Evolutionary conservation across 495 filamentous ascomycete genomes (phyloP).

Genomic region (Cercophora samala): DNA sequence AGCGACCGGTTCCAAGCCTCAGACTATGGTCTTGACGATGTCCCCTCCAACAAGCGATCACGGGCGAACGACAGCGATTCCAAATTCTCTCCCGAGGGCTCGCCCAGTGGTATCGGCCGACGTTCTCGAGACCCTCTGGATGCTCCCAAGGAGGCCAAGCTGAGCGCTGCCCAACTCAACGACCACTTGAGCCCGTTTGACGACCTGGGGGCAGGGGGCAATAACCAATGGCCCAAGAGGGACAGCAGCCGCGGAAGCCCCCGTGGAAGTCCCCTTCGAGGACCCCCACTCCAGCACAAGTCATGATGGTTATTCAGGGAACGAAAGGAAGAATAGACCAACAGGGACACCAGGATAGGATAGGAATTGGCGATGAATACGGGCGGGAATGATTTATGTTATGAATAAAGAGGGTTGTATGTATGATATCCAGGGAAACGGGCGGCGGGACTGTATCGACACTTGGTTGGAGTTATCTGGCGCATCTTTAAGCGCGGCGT

Average conservation of each 20-base stretch:
- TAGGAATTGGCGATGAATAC: background rate
- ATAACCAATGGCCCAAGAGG: conserved; percentile 17
- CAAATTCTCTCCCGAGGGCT: conserved; percentile 14
- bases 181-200: conserved; percentile 24
- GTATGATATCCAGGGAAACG: conserved; percentile 6
- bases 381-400: conserved; percentile 1
- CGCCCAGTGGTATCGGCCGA: conserved; percentile 11
- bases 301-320: background rate
- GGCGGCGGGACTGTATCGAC: background rate
- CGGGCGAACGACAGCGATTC: background rate
- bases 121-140: conserved; percentile 18
- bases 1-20: conserved; percentile 27
- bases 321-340: background rate
- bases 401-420: conserved; percentile 4
- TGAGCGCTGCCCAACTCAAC: conserved; percentile 7
- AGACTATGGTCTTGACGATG: conserved; percentile 32
- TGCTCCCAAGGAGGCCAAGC: conserved; percentile 18
- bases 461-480: background rate
- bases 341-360: background rate
- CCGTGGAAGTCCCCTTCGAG: background rate
- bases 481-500: background rate
- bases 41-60: conserved; percentile 8
- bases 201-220: conserved; percentile 10
- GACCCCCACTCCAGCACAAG: background rate
- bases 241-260: conserved; percentile 9